Conservation (phyloP, 2,329 filamentous ascomycete species). For the Alternaria hordeiaustralica region DNA sequence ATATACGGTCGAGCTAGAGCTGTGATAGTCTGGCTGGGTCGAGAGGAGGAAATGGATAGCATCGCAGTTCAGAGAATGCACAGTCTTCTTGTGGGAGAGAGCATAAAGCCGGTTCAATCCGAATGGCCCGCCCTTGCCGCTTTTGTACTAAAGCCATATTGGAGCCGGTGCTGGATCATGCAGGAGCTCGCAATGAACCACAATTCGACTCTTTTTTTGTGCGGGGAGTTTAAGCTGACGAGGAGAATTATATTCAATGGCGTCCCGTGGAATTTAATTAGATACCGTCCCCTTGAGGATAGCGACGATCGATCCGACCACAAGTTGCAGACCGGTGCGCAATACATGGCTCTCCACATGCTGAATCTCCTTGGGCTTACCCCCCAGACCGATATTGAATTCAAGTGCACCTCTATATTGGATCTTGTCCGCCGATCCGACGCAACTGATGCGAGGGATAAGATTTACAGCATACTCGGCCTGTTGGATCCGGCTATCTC, state of each 20-base stretch:
- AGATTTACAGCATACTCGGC: neutral
- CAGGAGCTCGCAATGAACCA: neutral
- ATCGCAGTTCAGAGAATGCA: neutral
- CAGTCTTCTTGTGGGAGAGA: no score
- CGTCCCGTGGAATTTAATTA: no score
- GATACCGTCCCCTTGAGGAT: no score
- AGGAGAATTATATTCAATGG: no score
- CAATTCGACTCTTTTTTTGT: neutral
- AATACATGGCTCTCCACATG: rapidly evolving
- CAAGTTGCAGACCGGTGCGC: rapidly evolving
- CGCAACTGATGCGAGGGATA: neutral
- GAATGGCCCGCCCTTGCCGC: neutral
- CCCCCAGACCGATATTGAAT: neutral
- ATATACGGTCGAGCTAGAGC: neutral
- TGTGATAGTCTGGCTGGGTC: neutral
- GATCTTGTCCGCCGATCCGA: neutral
- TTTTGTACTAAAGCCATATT: neutral
- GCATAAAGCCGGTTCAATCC: no score
- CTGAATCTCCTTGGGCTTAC: neutral
- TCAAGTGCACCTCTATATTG: no score
- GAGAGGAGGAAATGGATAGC: neutral
- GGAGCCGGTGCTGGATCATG: neutral
- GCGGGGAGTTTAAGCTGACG: neutral
- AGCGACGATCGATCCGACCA: no score
- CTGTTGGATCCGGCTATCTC: neutral